Percentiles rank a stretch among this genome's conserved stretches.
Conservation (phyloP, 2,329 filamentous ascomycete species). For the Ophiostoma pallidulum region DNA sequence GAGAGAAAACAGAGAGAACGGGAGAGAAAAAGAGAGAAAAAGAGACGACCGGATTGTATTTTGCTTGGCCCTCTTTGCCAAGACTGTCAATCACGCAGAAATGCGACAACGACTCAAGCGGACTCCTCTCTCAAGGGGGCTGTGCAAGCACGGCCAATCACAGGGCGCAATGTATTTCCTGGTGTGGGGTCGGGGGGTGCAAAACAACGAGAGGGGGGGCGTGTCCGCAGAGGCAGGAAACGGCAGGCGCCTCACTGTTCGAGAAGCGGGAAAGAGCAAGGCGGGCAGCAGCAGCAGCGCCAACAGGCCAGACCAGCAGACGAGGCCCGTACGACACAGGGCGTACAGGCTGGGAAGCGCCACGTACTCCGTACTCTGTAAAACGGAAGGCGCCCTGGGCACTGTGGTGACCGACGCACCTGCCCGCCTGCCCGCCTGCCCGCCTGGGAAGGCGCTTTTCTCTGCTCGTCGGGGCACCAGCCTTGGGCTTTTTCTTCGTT, state of each 20-base stretch:
- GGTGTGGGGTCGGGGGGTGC: constrained; percentile 1
- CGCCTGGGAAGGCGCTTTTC: background rate
- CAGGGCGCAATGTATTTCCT: background rate
- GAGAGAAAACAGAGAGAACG: no score
- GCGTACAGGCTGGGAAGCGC: no score
- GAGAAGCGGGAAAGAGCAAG: constrained; percentile 2
- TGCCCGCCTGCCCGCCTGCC: constrained; percentile 4
- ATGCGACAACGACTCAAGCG: constrained; percentile 7
- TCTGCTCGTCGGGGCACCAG: no score
- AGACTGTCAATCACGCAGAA: constrained; percentile 12
- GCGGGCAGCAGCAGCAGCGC: no score
- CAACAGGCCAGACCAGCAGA: no score
- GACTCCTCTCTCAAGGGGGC: constrained; percentile 9
- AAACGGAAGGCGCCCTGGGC: background rate
- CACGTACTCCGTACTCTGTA: no score
- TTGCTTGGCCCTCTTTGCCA: background rate
- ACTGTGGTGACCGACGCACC: constrained; percentile 3
- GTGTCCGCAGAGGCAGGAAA: constrained; percentile 5
- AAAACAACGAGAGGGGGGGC: constrained; percentile 1
- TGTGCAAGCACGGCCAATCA: constrained; percentile 13
- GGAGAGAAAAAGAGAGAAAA: no score
- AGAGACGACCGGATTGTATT: background rate
- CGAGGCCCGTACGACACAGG: no score
- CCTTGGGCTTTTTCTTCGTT: no score
- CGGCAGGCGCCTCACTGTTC: background rate